phyloP scores from a whole-genome alignment of 257 asterid species.

The Solanum arcanum region DNA sequence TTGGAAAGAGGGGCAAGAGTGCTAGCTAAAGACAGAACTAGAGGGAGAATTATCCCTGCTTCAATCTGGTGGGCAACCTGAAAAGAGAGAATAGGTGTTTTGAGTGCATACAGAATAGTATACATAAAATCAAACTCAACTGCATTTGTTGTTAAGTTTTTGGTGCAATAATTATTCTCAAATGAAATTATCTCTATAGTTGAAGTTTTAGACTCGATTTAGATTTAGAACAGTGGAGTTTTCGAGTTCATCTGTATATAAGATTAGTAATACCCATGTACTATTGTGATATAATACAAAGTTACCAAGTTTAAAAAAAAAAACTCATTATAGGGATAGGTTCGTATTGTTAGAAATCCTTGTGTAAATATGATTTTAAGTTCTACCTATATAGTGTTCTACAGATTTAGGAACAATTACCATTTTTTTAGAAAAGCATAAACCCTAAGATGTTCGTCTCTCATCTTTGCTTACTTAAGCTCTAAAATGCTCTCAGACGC shows the following conservation, averaged over 20 bases:
- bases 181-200: neutral
- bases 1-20: neutral
- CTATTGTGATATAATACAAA: neutral
- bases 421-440: neutral
- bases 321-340: neutral
- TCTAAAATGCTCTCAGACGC: neutral
- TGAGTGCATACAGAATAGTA: neutral
- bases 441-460: neutral
- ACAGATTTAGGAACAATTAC: neutral
- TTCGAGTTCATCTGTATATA: neutral
- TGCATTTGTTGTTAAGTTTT: neutral
- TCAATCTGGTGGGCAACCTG: neutral
- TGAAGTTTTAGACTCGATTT: neutral
- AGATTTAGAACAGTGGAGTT: neutral
- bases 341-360: neutral
- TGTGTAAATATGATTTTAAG: neutral
- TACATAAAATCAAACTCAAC: too few relatives aligned
- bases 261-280: neutral
- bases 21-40: neutral
- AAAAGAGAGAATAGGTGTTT: neutral
- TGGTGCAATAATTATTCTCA: neutral
- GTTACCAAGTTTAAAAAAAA: neutral
- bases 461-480: neutral
- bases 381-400: neutral
- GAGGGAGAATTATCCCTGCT: neutral